Percentiles rank a stretch among this genome's conserved stretches.
Conservation (phyloP, 2,329 filamentous ascomycete species). For the Cercospora beticola region DNA sequence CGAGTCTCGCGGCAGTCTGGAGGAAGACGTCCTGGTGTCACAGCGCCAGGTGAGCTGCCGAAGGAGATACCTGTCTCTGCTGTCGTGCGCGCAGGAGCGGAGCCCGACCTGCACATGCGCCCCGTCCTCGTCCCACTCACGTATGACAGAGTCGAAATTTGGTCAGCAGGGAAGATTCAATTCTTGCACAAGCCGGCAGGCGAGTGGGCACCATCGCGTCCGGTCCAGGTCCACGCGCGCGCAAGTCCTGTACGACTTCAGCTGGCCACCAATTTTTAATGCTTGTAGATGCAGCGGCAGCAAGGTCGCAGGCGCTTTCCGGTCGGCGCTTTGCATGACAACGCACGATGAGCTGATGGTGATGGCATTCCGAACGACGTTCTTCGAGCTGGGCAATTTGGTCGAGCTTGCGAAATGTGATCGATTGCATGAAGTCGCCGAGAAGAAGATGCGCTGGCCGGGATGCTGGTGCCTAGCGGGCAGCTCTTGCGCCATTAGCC, state of each 20-base stretch:
- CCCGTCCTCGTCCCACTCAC: constrained; percentile 1
- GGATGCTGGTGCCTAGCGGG: constrained; percentile 3
- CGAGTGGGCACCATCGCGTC: background rate
- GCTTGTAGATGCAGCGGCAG: background rate
- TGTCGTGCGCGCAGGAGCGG: background rate
- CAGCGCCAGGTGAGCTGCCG: background rate
- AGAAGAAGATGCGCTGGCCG: background rate
- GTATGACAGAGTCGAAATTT: constrained; percentile 4
- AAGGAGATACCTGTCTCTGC: background rate
- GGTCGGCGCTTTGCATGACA: background rate
- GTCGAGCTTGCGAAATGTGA: constrained; percentile 11
- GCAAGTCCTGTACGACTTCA: background rate
- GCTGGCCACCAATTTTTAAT: background rate
- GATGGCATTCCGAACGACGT: background rate
- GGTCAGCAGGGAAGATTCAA: constrained; percentile 9
- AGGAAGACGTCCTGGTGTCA: constrained; percentile 5
- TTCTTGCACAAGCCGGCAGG: background rate
- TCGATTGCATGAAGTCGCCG: constrained; percentile 9
- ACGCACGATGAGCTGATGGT: constrained; percentile 1
- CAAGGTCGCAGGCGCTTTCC: background rate
- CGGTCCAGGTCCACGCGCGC: background rate
- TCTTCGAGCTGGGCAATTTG: background rate
- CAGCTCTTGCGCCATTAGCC: constrained; percentile 8
- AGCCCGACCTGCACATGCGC: background rate
- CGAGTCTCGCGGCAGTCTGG: constrained; percentile 13